Evolutionary conservation across 2,329 filamentous ascomycete species (phyloP).

Genomic region (Neofusicoccum ribis): DNA sequence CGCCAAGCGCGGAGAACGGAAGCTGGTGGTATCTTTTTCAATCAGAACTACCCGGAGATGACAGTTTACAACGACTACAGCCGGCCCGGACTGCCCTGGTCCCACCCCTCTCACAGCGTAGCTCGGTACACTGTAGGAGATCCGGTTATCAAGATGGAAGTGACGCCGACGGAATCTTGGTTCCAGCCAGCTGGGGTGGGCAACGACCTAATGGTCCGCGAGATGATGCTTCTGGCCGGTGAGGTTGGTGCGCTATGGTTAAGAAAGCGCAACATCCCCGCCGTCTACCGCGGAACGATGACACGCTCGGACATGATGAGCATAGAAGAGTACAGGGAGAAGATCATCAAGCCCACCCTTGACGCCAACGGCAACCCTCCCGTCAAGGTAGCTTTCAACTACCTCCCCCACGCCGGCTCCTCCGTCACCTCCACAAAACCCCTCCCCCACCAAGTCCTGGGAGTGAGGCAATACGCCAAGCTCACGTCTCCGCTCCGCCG

Average conservation of each 20-base stretch:
- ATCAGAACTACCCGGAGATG: slow-evolving; percentile 29
- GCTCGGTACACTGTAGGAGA: slow-evolving; percentile 44
- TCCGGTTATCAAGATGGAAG: slow-evolving; percentile 43
- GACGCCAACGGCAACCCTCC: slow-evolving; percentile 38
- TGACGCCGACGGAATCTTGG: slow-evolving; percentile 23
- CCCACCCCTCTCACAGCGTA: slow-evolving; percentile 40
- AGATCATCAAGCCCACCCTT: slow-evolving; percentile 39
- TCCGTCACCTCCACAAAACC: slow-evolving; percentile 49
- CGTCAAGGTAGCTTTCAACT: slow-evolving; percentile 41
- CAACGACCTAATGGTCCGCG: slow-evolving; percentile 33
- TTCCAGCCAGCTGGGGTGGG: slow-evolving; percentile 25
- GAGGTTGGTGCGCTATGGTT: slow-evolving; percentile 55
- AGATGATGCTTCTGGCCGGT: slow-evolving; percentile 58
- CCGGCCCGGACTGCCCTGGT: slow-evolving; percentile 40
- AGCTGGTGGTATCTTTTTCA: slow-evolving; percentile 42
- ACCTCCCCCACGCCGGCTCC: slow-evolving; percentile 42
- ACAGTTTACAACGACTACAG: slow-evolving; percentile 37
- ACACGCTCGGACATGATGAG: slow-evolving; percentile 25
- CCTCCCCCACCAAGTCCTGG: slow-evolving; percentile 52
- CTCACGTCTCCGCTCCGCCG: slow-evolving; percentile 62
- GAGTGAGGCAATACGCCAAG: slow-evolving; percentile 56
- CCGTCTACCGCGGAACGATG: slow-evolving; percentile 49
- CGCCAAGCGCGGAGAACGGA: slow-evolving; percentile 34
- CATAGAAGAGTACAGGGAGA: slow-evolving; percentile 27
- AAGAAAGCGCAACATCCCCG: slow-evolving; percentile 52